phyloP scores from a whole-genome alignment of 768 basidiomycete species.

The Mrakia frigida region DNA sequence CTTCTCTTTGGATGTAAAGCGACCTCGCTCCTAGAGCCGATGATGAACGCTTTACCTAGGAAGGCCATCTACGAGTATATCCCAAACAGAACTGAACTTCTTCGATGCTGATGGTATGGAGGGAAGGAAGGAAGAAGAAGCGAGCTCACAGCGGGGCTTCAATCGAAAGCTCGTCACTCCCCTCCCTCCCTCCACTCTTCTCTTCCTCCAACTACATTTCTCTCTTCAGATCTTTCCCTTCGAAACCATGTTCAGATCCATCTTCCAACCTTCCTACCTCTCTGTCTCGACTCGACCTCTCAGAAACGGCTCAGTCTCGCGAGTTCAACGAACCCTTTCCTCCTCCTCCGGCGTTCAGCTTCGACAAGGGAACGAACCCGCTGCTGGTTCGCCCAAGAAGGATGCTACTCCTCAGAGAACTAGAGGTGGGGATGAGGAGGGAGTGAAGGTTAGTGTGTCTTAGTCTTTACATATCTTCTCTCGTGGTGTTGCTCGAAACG shows the following conservation, averaged over 20 bases:
- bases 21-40: neutral
- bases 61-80: neutral
- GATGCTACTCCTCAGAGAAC: slow-evolving; percentile 17
- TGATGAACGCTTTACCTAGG: neutral
- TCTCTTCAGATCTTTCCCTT: neutral
- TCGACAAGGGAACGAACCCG: neutral
- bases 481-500: too few relatives aligned
- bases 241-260: neutral
- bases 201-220: neutral
- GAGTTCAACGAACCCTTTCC: neutral
- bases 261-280: neutral
- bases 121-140: too few relatives aligned
- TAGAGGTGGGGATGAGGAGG: slow-evolving; percentile 11
- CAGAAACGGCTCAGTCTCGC: neutral
- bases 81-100: too few relatives aligned
- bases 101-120: neutral
- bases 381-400: neutral
- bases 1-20: neutral
- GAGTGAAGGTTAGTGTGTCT: neutral
- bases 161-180: neutral
- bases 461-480: too few relatives aligned
- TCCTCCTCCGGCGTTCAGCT: neutral
- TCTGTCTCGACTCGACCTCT: neutral
- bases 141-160: neutral
- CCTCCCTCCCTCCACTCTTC: neutral